These are phyloP conservation scores for Boletus subcaerulescens DNA, from an alignment of 768 basidiomycete species.

Conservation along the genomic window DNA sequence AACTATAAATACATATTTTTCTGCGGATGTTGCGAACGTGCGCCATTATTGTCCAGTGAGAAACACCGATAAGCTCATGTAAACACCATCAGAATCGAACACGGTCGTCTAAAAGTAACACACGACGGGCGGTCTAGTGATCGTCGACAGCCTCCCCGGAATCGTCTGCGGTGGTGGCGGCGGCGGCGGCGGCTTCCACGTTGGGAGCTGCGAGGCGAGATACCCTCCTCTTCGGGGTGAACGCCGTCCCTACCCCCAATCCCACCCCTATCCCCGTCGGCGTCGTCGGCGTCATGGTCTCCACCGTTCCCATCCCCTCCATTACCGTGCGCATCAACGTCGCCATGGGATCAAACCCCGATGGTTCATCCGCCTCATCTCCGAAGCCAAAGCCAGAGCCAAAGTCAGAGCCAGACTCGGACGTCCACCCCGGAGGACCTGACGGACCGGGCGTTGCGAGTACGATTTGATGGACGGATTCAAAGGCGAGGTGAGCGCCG, in stretches of 20 bases:
- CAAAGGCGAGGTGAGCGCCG: conserved; percentile 55
- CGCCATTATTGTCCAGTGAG: no score
- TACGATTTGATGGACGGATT: conserved; percentile 46
- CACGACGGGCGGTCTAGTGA: conserved; percentile 1
- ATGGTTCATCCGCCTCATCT: no score
- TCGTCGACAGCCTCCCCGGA: conserved; percentile 11
- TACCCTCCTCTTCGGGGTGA: conserved; percentile 4
- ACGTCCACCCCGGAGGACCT: no score
- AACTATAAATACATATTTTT: conserved; percentile 29
- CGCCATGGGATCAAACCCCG: no score
- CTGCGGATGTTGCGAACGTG: not conserved
- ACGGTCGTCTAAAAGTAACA: no score
- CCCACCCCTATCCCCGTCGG: not conserved
- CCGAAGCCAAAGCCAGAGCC: no score
- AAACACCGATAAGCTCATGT: no score
- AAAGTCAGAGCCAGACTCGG: no score
- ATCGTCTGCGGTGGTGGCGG: not conserved
- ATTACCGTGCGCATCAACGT: no score
- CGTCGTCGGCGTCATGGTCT: no score
- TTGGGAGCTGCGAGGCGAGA: conserved; percentile 8
- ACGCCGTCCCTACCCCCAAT: not conserved
- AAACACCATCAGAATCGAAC: no score
- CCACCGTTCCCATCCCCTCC: no score
- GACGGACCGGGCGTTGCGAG: conserved; percentile 40
- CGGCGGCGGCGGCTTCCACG: not conserved